phyloP scores from a whole-genome alignment of 306 rosid genomes.

The Chamaecrista fasciculata region DNA sequence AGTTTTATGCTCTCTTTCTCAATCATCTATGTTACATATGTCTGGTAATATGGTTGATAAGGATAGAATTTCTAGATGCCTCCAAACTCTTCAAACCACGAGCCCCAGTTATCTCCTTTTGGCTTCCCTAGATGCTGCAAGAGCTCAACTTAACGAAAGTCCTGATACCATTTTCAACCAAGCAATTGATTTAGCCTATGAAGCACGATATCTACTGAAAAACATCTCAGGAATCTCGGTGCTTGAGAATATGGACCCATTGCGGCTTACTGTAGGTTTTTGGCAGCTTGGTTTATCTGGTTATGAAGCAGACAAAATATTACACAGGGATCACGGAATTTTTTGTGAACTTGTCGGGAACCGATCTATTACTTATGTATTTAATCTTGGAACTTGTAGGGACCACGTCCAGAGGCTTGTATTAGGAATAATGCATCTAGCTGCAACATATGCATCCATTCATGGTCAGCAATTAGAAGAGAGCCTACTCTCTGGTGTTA shows the following conservation, averaged over 20 bases:
- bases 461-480: conserved; percentile 32
- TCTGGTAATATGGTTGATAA: conserved; percentile 56
- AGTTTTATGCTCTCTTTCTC: conserved; percentile 82
- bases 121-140: conserved; percentile 88
- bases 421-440: conserved; percentile 56
- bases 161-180: conserved; percentile 53
- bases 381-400: conserved; percentile 68
- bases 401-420: conserved; percentile 67
- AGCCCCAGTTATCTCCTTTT: conserved; percentile 90
- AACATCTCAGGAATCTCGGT: conserved; percentile 54
- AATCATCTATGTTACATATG: conserved; percentile 90
- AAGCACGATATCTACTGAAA: conserved; percentile 44
- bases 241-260: conserved; percentile 63
- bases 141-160: conserved; percentile 74
- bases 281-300: conserved; percentile 81
- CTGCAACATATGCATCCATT: conserved; percentile 29
- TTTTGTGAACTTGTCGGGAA: conserved; percentile 78
- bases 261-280: conserved; percentile 77
- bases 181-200: conserved; percentile 54
- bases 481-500: not conserved
- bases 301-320: conserved; percentile 65
- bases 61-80: conserved; percentile 64
- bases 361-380: conserved; percentile 59
- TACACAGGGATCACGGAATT: conserved; percentile 52
- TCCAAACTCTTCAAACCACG: conserved; percentile 81